These are phyloP conservation scores for Chenopodium suecicum DNA, from an alignment of 148 eudicot species.

Conservation along the genomic window DNA sequence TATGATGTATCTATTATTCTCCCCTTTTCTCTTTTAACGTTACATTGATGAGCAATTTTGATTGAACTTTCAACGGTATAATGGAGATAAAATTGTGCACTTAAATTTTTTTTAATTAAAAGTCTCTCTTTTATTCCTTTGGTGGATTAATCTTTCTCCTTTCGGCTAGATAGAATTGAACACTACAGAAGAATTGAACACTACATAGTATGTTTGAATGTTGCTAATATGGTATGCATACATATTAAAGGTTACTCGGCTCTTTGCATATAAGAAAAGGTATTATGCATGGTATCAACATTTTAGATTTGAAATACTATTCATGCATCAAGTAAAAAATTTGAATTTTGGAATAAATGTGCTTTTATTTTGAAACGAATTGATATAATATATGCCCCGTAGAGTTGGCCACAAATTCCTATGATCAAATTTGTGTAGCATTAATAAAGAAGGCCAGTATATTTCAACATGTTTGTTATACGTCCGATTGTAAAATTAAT, in stretches of 20 bases:
- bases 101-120: no score
- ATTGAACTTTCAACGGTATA: background rate
- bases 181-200: background rate
- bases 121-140: background rate
- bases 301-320: background rate
- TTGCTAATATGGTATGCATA: background rate
- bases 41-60: background rate
- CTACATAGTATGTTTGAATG: background rate
- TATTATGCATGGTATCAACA: background rate
- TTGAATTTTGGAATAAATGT: no score
- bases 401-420: no score
- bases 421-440: no score
- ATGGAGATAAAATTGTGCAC: background rate
- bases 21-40: background rate
- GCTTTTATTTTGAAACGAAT: no score
- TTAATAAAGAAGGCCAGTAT: no score
- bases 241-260: background rate
- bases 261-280: no score
- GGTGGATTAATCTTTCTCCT: conserved; percentile 8
- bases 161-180: conserved; percentile 6
- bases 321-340: no score
- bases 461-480: no score
- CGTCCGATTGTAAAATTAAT: no score
- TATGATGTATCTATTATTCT: background rate
- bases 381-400: no score